Conservation (phyloP, 2,329 filamentous ascomycete species). For the Arachnomyces sp. region DNA sequence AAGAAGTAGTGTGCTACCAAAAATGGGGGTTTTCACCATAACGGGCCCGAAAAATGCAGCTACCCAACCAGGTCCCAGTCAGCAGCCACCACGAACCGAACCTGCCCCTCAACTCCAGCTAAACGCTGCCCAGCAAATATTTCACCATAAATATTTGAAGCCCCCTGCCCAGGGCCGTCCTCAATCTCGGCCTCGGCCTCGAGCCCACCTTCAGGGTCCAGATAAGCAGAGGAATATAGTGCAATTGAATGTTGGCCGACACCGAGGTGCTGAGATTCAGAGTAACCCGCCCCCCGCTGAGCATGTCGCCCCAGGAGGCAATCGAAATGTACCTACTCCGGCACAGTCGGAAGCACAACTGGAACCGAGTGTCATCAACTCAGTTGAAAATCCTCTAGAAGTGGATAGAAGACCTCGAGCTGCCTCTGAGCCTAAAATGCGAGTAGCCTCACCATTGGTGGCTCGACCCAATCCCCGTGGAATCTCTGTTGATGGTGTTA, state of each 20-base stretch:
- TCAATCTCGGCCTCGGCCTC: background rate
- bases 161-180: background rate
- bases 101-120: background rate
- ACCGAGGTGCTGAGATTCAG: conserved; percentile 17
- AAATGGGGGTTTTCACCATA: conserved; percentile 1
- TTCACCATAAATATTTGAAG: conserved; percentile 6
- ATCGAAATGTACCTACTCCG: background rate
- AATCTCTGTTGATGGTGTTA: too few relatives aligned
- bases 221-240: conserved; percentile 10
- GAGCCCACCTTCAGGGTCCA: too few relatives aligned
- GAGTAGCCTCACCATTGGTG: too few relatives aligned
- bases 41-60: too few relatives aligned
- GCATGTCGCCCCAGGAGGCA: background rate
- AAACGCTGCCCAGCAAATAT: conserved; percentile 9
- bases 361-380: too few relatives aligned
- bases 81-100: background rate
- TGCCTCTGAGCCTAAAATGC: too few relatives aligned
- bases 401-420: too few relatives aligned
- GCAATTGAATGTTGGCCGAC: conserved; percentile 15
- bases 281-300: background rate
- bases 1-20: background rate
- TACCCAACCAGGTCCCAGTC: conserved; percentile 8
- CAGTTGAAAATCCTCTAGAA: too few relatives aligned
- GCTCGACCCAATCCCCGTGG: too few relatives aligned
- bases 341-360: too few relatives aligned